These are phyloP conservation scores for Claviceps spartinae DNA, from an alignment of 2,329 filamentous ascomycete species.

Conservation along the genomic window DNA sequence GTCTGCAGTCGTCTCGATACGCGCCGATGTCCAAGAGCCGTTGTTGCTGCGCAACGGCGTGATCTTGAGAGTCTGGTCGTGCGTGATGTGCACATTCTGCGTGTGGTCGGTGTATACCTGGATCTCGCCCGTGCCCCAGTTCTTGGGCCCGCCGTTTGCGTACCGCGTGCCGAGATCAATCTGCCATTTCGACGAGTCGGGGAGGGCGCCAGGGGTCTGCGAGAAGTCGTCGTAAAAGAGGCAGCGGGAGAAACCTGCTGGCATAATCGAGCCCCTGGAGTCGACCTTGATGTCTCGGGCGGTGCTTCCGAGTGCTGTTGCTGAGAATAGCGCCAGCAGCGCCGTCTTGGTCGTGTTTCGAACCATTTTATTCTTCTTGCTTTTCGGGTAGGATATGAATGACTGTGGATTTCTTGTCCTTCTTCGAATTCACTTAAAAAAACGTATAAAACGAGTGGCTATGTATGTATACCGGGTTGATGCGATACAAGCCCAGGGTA, in stretches of 20 bases:
- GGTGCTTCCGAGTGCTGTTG: background rate
- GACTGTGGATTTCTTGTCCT: background rate
- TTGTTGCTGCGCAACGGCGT: slow-evolving; percentile 14
- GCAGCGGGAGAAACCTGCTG: slow-evolving; percentile 9
- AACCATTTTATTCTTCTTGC: background rate
- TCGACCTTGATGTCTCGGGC: no score
- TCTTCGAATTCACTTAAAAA: background rate
- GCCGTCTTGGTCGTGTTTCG: background rate
- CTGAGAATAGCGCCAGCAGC: background rate
- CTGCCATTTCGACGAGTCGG: slow-evolving; percentile 28
- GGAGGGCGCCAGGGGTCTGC: slow-evolving; percentile 9
- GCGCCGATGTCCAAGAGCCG: slow-evolving; percentile 28
- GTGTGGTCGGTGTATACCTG: slow-evolving; percentile 29
- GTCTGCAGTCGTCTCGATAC: slow-evolving; percentile 24
- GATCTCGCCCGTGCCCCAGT: slow-evolving; percentile 37
- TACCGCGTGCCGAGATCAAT: slow-evolving; percentile 31
- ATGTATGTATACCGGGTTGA: no score
- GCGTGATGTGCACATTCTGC: slow-evolving; percentile 27
- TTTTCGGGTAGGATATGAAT: background rate
- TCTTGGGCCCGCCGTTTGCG: slow-evolving; percentile 24
- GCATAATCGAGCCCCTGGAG: background rate
- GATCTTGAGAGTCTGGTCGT: slow-evolving; percentile 23
- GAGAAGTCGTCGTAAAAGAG: slow-evolving; percentile 19
- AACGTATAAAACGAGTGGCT: no score
- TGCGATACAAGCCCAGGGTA: no score